Evolutionary conservation across 495 filamentous ascomycete species (phyloP), one percentile per base, ranked within the genome.

Genomic region (Pseudoneurospora amorphoporcata): DNA sequence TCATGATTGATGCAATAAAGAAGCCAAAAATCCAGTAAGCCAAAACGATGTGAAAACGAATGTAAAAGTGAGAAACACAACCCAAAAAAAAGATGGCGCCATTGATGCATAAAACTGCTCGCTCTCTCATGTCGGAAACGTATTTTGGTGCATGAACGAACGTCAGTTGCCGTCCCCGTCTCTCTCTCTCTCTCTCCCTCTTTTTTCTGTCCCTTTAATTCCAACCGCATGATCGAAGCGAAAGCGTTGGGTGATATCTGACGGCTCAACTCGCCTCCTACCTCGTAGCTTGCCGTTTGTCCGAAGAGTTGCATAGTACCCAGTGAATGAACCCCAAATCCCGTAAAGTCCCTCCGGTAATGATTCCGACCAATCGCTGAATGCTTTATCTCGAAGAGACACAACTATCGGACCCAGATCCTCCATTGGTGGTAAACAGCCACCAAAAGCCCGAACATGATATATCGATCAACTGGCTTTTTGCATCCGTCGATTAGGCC

Each of bases 231-330:
- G 65, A 79, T 68, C 17, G 77, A n/a, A 88, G 80, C 45, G 86
- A 86, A 91, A 92, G 16, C 91, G 83, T 70, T 88, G 83, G 71
- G 88, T 88, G 88, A 91, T 91, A 76, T 91, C 87, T 72, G 90
- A 82, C 16, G 87, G 89, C 76, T 90, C 79, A 76, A 61, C 29
- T 61, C 53, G 53, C 53, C 53, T 16, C 23, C 53, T 35, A 12
- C 12, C 53, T 61, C 53, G 53, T 61, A 61, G 8, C 23, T 17
- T 61, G 23, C 32, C 53, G 6, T 1, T 35, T 61, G 53, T 61
- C 53, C 23, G 23, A 61, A 61, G 53, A 16, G 53, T 61, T 61
- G 53, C 53, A 61, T 61, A 12, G 53, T 16, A 61, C 53, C 53
- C 53, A 61, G 53, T 61, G 53, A 58, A 32, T 61, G 45, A 53